Evolutionary conservation across 768 basidiomycete genomes (phyloP), one percentile per base, ranked within the genome.

Genomic region (Boletus barrowsii): DNA sequence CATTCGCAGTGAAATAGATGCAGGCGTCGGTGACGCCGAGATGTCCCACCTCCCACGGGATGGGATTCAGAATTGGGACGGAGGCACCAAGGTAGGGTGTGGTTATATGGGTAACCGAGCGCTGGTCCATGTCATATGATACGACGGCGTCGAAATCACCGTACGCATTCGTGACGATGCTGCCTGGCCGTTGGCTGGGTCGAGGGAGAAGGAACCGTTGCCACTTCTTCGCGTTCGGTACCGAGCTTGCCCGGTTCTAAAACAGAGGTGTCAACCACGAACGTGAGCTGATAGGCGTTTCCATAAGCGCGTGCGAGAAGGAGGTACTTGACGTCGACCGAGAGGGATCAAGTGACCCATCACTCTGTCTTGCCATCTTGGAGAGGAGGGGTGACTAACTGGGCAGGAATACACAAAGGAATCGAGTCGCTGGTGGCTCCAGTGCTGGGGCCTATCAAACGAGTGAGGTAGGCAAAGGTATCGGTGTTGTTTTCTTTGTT

Each of bases 401-500:
- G 61, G 10, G 75, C 67, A 22, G 72, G 64, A 43, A 75, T 66
- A 14, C 49, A 58, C 50, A 75, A 72, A 4, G 68, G 61, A 14
- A 57, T 55, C 1, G 69, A 62, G 37, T 75, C 56, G 7, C 49
- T 30, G 36, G 55, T 59, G 29, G 73, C 69, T 24, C 67, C 68
- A 0, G 72, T 70, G 18, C 68, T 54, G 4, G 75, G 74, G 48
- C 59, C 61, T 32, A 54, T 47, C 47, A 76, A 62, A 39, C 54
- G 59, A 24, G 74, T 61, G 50, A 70, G 42, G 59, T 76, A 77
- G 20, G 69, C 68, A 11, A 77, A 62, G 36, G 72, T 71, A 55
- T 76, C 75, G 1, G 60, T 68, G 35, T 65, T 61, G 36, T 75
- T 75, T 48, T 73, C 76, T 56, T 75, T 76, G 62, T 76, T 76